Evolutionary conservation across 2,329 filamentous ascomycete genomes (phyloP).

Genomic region (Aspergillus aculeatus): DNA sequence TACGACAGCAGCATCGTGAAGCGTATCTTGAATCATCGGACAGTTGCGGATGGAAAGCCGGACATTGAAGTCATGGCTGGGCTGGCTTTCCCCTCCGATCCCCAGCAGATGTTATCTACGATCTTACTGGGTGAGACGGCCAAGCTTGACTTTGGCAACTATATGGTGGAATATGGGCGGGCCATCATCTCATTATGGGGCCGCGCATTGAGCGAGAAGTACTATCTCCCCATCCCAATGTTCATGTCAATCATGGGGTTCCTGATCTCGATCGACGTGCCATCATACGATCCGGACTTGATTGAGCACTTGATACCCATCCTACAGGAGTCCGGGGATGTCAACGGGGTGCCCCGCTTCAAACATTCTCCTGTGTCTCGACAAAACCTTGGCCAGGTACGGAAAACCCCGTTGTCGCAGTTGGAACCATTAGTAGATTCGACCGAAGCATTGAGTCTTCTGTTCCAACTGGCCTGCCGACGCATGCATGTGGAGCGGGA

Average conservation of each 20-base stretch:
- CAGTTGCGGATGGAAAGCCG: constrained; percentile 47
- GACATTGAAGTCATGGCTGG: constrained; percentile 56
- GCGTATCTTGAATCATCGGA: constrained; percentile 56
- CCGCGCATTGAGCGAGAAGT: constrained; percentile 55
- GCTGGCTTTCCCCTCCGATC: constrained; percentile 54
- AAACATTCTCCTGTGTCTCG: constrained; percentile 45
- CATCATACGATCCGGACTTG: constrained; percentile 35
- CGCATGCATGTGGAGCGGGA: constrained; percentile 46
- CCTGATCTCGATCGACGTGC: constrained; percentile 41
- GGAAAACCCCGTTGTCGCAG: constrained; percentile 42
- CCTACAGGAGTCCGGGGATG: constrained; percentile 48
- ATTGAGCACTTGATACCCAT: constrained; percentile 41
- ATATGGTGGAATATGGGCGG: constrained; percentile 51
- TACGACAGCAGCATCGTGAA: constrained; percentile 48
- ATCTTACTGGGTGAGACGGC: constrained; percentile 54
- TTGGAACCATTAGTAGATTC: constrained; percentile 53
- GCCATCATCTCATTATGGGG: constrained; percentile 57
- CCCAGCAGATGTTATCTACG: constrained; percentile 51
- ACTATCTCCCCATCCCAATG: constrained; percentile 44
- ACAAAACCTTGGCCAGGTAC: constrained; percentile 39
- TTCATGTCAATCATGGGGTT: constrained; percentile 44
- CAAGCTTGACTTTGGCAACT: constrained; percentile 42
- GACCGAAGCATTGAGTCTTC: constrained; percentile 53
- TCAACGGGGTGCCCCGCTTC: constrained; percentile 56
- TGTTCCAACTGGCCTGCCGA: constrained; percentile 53